These are phyloP conservation scores for Neurospora sp. DNA, from an alignment of 495 filamentous ascomycete species.

Conservation along the genomic window DNA sequence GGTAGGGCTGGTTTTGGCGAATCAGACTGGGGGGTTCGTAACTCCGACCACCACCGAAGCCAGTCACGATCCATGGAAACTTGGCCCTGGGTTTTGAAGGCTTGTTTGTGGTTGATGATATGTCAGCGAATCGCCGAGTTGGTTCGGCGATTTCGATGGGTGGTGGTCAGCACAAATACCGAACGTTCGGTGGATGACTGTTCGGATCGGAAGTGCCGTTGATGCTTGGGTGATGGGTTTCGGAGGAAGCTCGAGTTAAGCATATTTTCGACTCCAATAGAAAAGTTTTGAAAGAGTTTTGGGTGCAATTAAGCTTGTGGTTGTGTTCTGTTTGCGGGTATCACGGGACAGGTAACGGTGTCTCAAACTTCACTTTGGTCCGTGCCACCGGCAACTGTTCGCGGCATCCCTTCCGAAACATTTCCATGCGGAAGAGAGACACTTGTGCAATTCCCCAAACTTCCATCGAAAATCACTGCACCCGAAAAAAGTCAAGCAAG, in stretches of 20 bases:
- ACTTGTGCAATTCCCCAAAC: neutral
- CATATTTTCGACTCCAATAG: too few relatives aligned
- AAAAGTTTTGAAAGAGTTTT: neutral
- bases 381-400: neutral
- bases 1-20: neutral
- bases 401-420: neutral
- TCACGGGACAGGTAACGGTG: neutral
- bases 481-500: neutral
- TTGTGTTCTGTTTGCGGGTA: neutral
- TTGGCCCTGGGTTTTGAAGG: neutral
- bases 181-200: neutral
- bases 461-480: neutral
- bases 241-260: neutral
- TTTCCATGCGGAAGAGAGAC: neutral
- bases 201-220: neutral
- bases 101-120: neutral
- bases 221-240: neutral
- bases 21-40: neutral
- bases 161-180: neutral
- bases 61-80: neutral
- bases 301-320: neutral
- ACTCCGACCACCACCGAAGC: neutral
- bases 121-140: neutral
- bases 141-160: neutral
- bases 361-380: too few relatives aligned